Base-by-base conservation (phyloP, 1,284 basidiomycete species). In the Clitocybe nebularis region DNA sequence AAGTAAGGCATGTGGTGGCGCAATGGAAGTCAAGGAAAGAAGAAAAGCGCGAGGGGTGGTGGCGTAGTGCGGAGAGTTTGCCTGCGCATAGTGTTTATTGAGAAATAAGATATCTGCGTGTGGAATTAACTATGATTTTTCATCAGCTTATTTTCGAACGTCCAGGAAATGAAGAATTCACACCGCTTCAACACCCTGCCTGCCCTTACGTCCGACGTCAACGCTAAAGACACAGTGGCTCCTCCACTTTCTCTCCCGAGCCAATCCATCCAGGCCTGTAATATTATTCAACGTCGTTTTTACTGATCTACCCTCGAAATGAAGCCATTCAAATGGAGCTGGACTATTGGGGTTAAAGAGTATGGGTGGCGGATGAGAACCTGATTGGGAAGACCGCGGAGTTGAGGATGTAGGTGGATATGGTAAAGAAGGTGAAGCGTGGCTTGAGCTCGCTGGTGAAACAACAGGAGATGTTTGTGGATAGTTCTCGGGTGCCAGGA, bases 261-360 rank as follows among this genome's bases (percentile, higher is more conserved):
- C 86, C 23, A 89, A 74, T 4, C 85, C 83, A 48, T 89, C 87
- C 25, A 90, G 53, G 3, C 86, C 87, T 23, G 75, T 70, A 21
- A 90, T 77, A 56, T 90, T 90, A 50, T 69, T 81, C 22, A 87
- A 63, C 2, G 86, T 88, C 7, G 82, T 86, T 59, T 84, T 84
- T 21, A 84, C 77, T 0, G 74, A 81, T 5, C 85, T 70, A 1
- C 84, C 85, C 54, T 90, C 86, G 48, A 89, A 86, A 54, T 89
- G 86, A 2, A 90, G 62, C 87, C 87, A 89, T 51, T 90, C 85
- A 41, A 89, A 84, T 0, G 86, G 87, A 0, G 85, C 82, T 0
- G 79, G 81, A 36, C 75, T 81, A 47, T 74, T 69, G n/a, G 68
- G 64, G 40, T 68, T 73, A 17, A 59, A 55, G 16, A 61, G 49